phyloP scores from a whole-genome alignment of 352 stramenopile species.

The Phytopythium boreale region DNA sequence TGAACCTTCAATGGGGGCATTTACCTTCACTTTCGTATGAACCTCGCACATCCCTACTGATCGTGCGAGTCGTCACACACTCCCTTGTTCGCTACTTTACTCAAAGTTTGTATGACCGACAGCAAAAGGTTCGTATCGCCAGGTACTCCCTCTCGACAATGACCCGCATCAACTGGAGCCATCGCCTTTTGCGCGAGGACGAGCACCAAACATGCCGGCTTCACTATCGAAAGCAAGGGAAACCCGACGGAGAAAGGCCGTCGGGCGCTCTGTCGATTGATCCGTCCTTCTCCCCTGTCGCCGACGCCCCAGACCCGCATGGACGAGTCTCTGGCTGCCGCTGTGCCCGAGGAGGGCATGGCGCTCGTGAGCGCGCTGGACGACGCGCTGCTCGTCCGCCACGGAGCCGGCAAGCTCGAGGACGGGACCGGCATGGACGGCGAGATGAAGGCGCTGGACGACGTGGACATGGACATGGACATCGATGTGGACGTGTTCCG shows the following conservation, averaged over 20 bases:
- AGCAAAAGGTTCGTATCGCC: slow-evolving; percentile 7
- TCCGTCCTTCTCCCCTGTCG: background rate
- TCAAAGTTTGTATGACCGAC: background rate
- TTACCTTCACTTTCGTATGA: background rate
- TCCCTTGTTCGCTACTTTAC: background rate
- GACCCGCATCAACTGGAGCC: slow-evolving; percentile 6
- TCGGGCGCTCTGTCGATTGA: background rate
- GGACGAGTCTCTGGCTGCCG: slow-evolving; percentile 7
- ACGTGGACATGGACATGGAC: slow-evolving; percentile 54
- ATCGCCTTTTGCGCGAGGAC: background rate
- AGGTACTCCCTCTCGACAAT: slow-evolving; percentile 1
- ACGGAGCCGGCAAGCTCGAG: slow-evolving; percentile 4
- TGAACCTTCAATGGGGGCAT: background rate
- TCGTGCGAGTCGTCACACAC: no score
- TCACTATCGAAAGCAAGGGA: slow-evolving; percentile 5
- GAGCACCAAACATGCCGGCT: background rate
- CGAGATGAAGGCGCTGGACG: slow-evolving; percentile 10
- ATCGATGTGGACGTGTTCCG: slow-evolving; percentile 63
- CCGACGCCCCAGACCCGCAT: background rate
- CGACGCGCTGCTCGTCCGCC: slow-evolving; percentile 10
- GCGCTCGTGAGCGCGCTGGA: slow-evolving; percentile 37
- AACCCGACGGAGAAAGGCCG: background rate
- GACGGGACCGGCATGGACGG: background rate
- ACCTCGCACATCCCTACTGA: no score
- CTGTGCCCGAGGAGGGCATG: slow-evolving; percentile 25